These are phyloP conservation scores for Chaetomium fimeti DNA, from an alignment of 495 filamentous ascomycete genomes.

Conservation along the genomic window DNA sequence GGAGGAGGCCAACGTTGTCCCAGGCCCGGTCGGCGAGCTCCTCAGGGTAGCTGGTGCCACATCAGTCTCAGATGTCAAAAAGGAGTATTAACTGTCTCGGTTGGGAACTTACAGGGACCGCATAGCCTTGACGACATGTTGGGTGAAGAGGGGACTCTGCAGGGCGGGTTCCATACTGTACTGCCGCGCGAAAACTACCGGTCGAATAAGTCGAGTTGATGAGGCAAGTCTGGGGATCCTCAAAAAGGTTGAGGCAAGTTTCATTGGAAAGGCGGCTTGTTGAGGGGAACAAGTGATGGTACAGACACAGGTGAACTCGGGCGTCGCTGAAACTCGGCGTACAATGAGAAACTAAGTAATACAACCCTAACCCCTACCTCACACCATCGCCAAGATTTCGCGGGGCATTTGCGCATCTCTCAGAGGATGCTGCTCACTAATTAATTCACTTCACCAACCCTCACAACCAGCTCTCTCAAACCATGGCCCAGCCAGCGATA, in stretches of 20 bases:
- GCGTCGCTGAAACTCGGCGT: neutral
- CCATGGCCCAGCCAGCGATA: conserved; percentile 58
- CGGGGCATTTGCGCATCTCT: conserved; percentile 15
- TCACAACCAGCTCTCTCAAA: conserved; percentile 18
- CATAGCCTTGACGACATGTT: conserved; percentile 77
- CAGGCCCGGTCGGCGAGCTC: conserved; percentile 84
- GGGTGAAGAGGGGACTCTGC: conserved; percentile 59
- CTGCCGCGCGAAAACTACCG: neutral
- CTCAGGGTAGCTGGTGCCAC: conserved; percentile 70
- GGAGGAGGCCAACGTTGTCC: conserved; percentile 68
- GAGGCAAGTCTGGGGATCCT: conserved; percentile 6
- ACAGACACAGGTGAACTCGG: neutral
- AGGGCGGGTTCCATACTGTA: conserved; percentile 30
- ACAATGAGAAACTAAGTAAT: neutral
- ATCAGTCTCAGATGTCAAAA: conserved; percentile 17
- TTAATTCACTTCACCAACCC: neutral
- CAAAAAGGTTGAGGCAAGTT: conserved; percentile 1
- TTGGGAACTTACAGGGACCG: conserved; percentile 65
- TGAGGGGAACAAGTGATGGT: neutral
- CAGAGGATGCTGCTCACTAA: neutral
- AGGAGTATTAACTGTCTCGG: neutral
- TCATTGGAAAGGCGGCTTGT: conserved; percentile 15
- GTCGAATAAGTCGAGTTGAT: neutral
- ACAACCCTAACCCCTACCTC: conserved; percentile 22
- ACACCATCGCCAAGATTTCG: conserved; percentile 13